These are phyloP conservation scores for Leptographium radiaticola DNA, from an alignment of 2,329 filamentous ascomycete species.

Conservation along the genomic window DNA sequence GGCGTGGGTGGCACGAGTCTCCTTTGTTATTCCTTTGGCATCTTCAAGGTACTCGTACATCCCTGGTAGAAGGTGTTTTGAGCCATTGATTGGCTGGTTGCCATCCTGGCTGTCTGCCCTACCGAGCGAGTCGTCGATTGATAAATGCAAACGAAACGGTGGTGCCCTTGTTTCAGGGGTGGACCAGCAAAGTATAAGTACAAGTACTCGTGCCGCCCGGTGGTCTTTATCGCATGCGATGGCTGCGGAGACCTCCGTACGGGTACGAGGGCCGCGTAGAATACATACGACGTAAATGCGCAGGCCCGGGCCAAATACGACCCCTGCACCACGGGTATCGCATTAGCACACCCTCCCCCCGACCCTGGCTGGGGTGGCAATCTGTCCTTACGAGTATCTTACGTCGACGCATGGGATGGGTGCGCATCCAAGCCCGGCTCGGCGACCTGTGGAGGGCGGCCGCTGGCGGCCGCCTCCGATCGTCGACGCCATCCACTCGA, in stretches of 20 bases:
- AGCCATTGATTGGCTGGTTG: no score
- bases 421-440: background rate
- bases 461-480: no score
- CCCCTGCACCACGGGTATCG: background rate
- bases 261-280: no score
- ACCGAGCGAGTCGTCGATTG: background rate
- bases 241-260: background rate
- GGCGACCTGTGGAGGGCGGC: background rate
- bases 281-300: no score
- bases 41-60: no score
- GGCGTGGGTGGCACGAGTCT: no score
- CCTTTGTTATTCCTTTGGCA: no score
- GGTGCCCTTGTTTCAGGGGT: background rate
- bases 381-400: no score
- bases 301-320: background rate
- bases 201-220: background rate
- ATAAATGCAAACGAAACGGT: background rate
- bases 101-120: background rate
- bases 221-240: no score
- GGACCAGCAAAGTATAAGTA: background rate
- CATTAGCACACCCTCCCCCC: background rate
- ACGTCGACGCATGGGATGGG: background rate
- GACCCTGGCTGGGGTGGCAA: no score
- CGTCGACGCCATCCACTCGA: no score
- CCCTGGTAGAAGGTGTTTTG: no score